Evolutionary conservation across 495 filamentous ascomycete genomes (phyloP).

Genomic region (Amniculicola lignicola): DNA sequence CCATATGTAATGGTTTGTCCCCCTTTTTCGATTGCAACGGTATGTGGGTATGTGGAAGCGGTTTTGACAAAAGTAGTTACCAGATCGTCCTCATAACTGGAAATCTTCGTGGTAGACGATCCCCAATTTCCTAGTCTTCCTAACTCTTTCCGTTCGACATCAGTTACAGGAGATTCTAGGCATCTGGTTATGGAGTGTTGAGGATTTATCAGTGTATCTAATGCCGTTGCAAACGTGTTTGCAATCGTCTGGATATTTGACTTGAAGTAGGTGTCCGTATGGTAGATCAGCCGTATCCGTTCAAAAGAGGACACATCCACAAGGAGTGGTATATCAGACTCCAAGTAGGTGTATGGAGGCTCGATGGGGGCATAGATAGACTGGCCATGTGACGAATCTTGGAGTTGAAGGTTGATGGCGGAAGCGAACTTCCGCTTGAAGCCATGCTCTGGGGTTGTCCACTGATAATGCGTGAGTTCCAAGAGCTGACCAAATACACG

Average conservation of each 20-base stretch:
- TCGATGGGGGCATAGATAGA: not conserved
- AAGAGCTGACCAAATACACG: not conserved
- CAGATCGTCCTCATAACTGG: not conserved
- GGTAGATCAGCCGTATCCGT: slow-evolving; percentile 1
- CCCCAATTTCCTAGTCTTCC: slow-evolving; percentile 1
- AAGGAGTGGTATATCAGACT: slow-evolving; percentile 6
- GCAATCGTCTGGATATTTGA: not conserved
- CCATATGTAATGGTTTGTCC: not conserved
- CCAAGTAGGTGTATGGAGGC: not conserved
- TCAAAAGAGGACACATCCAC: not conserved
- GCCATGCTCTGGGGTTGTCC: not conserved
- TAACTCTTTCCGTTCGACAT: not conserved
- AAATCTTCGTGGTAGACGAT: not conserved
- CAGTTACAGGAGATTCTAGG: not conserved
- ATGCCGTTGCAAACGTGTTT: not conserved
- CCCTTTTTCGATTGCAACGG: not conserved
- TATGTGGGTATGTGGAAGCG: not conserved
- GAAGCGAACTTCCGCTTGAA: slow-evolving; percentile 2
- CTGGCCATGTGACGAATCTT: no score
- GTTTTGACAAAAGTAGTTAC: not conserved
- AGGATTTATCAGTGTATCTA: not conserved
- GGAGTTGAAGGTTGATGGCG: slow-evolving; percentile 8
- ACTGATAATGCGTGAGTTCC: slow-evolving; percentile 4
- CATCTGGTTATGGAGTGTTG: not conserved
- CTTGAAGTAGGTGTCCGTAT: not conserved